A percentile compares a stretch with the other conserved stretches of the same genome.
Conservation (phyloP, 139 green algal genomes). For the Dunaliella primolecta region DNA sequence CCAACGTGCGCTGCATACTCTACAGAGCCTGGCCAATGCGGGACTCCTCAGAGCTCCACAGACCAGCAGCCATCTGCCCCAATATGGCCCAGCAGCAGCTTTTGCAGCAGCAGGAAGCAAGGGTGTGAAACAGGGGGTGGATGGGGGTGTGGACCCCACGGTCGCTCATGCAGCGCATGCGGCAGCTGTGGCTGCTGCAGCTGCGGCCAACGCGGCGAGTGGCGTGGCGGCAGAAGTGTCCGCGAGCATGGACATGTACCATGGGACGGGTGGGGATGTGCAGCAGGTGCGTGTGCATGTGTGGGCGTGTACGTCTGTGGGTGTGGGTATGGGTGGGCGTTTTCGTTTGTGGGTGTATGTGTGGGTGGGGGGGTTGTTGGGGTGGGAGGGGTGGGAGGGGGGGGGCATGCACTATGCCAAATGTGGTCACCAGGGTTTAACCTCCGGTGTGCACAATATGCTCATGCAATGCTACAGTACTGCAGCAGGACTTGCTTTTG, state of each 20-base stretch:
- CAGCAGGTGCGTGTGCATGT: neutral
- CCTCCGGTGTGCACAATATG: too few relatives aligned
- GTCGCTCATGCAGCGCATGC: neutral
- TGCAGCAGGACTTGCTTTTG: too few relatives aligned
- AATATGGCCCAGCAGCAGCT: neutral
- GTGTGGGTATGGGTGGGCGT: neutral
- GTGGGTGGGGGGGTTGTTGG: too few relatives aligned
- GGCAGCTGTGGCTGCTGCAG: conserved; percentile 4
- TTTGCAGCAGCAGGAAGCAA: neutral
- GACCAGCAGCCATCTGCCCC: neutral
- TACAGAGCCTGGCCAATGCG: conserved; percentile 30
- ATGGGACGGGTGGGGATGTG: neutral
- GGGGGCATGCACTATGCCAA: too few relatives aligned
- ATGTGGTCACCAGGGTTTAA: too few relatives aligned
- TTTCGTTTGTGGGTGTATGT: neutral
- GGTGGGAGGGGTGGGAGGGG: too few relatives aligned
- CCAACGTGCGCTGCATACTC: conserved; percentile 27
- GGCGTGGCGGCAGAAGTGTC: neutral
- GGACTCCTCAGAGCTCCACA: neutral
- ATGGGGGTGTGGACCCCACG: neutral
- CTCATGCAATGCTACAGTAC: too few relatives aligned
- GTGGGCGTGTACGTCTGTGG: neutral
- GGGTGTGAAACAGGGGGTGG: neutral
- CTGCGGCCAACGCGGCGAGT: conserved; percentile 3
- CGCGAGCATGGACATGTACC: neutral